Conservation (phyloP, 2,329 filamentous ascomycete species). For the Epichloe bromicola region DNA sequence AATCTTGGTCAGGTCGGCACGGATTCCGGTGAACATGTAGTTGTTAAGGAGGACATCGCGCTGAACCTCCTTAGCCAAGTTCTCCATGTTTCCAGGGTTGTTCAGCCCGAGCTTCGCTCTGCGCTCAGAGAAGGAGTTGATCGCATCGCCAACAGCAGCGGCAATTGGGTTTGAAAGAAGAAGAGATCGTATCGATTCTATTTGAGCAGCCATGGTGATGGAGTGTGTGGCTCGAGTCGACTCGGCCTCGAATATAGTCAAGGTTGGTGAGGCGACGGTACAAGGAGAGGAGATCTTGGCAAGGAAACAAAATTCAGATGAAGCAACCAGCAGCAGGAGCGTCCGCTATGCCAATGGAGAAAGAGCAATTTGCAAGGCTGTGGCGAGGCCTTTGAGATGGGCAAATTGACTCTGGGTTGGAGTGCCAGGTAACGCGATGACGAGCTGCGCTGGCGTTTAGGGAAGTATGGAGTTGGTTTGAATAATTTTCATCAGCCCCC, state of each 20-base stretch:
- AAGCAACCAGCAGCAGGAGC: slow-evolving; percentile 1
- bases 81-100: slow-evolving; percentile 88
- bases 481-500: slow-evolving; percentile 23
- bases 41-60: slow-evolving; percentile 94
- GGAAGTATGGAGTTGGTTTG: slow-evolving; percentile 12
- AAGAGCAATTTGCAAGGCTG: slow-evolving; percentile 11
- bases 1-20: slow-evolving; percentile 91
- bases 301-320: neutral
- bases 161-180: slow-evolving; percentile 63
- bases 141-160: slow-evolving; percentile 58
- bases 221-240: slow-evolving; percentile 11
- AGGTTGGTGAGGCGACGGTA: neutral
- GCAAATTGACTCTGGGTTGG: slow-evolving; percentile 13
- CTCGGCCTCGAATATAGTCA: slow-evolving; percentile 11
- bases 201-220: slow-evolving; percentile 36
- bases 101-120: slow-evolving; percentile 77
- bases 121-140: slow-evolving; percentile 70
- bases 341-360: slow-evolving; percentile 1
- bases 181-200: slow-evolving; percentile 46
- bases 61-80: slow-evolving; percentile 80
- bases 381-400: slow-evolving; percentile 11
- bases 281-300: neutral
- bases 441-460: slow-evolving; percentile 15
- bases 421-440: slow-evolving; percentile 19
- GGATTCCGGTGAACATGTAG: slow-evolving; percentile 90